Conservation (phyloP, 352 stramenopile genomes). For the Pythium rishiriense region DNA sequence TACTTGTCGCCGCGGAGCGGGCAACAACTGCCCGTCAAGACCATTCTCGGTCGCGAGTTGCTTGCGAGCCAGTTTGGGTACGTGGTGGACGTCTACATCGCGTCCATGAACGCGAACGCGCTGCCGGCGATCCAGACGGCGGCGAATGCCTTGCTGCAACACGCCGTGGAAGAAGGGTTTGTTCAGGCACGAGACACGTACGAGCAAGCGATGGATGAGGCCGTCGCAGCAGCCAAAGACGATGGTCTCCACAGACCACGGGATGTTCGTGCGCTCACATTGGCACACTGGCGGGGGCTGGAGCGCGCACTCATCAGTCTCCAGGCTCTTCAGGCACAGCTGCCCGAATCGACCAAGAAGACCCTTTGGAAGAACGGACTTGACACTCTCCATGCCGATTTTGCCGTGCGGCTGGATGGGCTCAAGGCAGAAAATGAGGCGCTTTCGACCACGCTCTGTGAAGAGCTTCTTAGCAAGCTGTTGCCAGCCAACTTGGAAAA, state of each 20-base stretch:
- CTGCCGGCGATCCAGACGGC: slow-evolving; percentile 51
- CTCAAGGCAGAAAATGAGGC: slow-evolving; percentile 21
- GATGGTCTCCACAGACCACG: neutral
- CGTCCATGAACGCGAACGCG: slow-evolving; percentile 38
- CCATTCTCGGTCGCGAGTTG: slow-evolving; percentile 42
- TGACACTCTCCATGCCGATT: slow-evolving; percentile 22
- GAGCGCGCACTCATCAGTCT: slow-evolving; percentile 10
- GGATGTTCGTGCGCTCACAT: neutral
- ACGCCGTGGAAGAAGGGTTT: slow-evolving; percentile 37
- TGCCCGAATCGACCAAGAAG: slow-evolving; percentile 32
- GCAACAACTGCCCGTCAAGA: slow-evolving; percentile 41
- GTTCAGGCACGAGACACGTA: slow-evolving; percentile 31
- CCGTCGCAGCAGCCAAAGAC: neutral
- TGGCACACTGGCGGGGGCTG: slow-evolving; percentile 15
- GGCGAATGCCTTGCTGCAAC: slow-evolving; percentile 42
- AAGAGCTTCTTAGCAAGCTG: slow-evolving; percentile 26
- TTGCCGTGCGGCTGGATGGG: slow-evolving; percentile 11
- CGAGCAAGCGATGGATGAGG: slow-evolving; percentile 16
- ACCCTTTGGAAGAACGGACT: slow-evolving; percentile 35
- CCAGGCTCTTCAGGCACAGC: slow-evolving; percentile 1
- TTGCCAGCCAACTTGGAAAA: slow-evolving; percentile 43
- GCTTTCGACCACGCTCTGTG: slow-evolving; percentile 18
- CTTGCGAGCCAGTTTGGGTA: slow-evolving; percentile 38
- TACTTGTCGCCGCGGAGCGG: slow-evolving; percentile 42
- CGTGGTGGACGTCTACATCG: slow-evolving; percentile 47